phyloP scores from a whole-genome alignment of 805 yeast genomes.

The Candida boleticola region DNA sequence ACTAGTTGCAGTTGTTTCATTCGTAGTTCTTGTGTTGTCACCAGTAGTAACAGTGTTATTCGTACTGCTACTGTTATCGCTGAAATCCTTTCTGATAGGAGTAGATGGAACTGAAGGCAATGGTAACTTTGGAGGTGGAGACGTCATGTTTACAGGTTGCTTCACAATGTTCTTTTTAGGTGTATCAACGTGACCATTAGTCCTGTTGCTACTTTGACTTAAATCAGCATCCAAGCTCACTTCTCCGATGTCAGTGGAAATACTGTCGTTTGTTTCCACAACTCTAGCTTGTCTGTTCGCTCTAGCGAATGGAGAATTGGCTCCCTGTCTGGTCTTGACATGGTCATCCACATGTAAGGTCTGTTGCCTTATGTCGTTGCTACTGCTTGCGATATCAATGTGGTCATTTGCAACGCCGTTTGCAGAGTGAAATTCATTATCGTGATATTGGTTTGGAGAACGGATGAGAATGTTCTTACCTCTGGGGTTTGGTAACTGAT shows the following conservation, averaged over 20 bases:
- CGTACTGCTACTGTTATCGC: conserved; percentile 6
- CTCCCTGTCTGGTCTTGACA: conserved; percentile 22
- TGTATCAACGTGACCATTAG: conserved; percentile 6
- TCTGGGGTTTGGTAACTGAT: conserved; percentile 7
- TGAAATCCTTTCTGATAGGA: conserved; percentile 20
- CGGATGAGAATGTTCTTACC: conserved; percentile 35
- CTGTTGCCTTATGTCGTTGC: conserved; percentile 2
- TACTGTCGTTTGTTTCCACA: conserved; percentile 34
- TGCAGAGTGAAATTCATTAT: conserved; percentile 26
- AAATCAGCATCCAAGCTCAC: conserved; percentile 7
- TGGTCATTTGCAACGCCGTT: conserved; percentile 5
- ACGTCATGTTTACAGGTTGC: conserved; percentile 14
- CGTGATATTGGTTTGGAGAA: conserved; percentile 39
- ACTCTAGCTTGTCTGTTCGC: conserved; percentile 46
- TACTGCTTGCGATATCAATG: neutral
- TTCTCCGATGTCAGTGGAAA: conserved; percentile 3
- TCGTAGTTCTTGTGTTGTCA: conserved; percentile 5
- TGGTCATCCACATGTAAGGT: conserved; percentile 16
- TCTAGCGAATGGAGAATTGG: conserved; percentile 41
- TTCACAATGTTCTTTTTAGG: neutral
- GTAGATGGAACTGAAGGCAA: conserved; percentile 23
- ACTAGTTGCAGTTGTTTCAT: conserved; percentile 11
- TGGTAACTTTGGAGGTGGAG: conserved; percentile 40
- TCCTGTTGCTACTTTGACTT: neutral
- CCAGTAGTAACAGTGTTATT: conserved; percentile 1